Evolutionary conservation across 805 yeast genomes (phyloP), one percentile per base, ranked within the genome.

Genomic region (Vanderwaltozyma verrucispora): DNA sequence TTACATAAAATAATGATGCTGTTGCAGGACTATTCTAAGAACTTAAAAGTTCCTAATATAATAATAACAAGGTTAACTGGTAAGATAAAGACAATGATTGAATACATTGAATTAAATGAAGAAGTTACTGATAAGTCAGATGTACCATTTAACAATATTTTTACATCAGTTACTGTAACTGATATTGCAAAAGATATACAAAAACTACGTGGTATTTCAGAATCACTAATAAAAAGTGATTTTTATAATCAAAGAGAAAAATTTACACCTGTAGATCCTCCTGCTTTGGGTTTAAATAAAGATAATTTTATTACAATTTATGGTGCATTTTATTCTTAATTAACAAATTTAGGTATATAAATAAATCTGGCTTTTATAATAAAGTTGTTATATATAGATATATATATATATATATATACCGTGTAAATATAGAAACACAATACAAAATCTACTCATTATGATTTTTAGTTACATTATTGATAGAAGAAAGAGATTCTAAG

Each of bases 181-280:
- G 36, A 25, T 13, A 24, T 53, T 14, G 20, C 37, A 12, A 49
- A 49, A 33, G 41, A 41, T 12, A 45, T 45, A 13, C 36, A 36
- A 3, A 54, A 50, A 30, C 36, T 56, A 17, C 46, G 44, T n/a
- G 48, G 32, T 10, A 53, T 56, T 10, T 56, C 60, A 25, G 59
- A 54, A 33, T 56, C 60, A 7, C 39, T 56, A 20, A 56, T 56
- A 14, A 54, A 50, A 36, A 36, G 50, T 20, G 59, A 56, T 30
- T 56, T 54, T 28, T 56, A 51, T 30, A 35, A 40, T 9, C 47
- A 50, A 30, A 44, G 60, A 30, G 41, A 41, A 26, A 48, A 48
- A 19, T 50, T 38, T 34, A 36, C 30, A 23, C 37, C 50, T 11
- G 25, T 28, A 13, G 40, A 44, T 30, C 39, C 47, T 13, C 42